Conservation (phyloP, 1,284 basidiomycete genomes). For the Trichosporon asahii region DNA sequence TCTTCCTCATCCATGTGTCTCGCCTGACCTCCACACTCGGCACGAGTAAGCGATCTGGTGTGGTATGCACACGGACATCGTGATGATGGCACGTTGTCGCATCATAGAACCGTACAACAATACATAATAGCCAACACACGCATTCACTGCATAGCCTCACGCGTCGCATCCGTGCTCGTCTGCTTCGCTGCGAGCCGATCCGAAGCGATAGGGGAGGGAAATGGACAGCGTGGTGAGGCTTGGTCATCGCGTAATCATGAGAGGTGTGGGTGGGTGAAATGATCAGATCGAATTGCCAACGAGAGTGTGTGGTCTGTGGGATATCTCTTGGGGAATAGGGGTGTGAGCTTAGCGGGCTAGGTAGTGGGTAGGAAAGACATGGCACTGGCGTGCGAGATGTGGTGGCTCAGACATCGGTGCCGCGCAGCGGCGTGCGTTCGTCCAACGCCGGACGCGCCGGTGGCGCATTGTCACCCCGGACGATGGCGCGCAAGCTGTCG, state of each 20-base stretch:
- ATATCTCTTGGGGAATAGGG: not conserved
- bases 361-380: not conserved
- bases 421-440: conserved; percentile 14
- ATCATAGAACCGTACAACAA: conserved; percentile 9
- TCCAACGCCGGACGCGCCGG: not conserved
- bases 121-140: conserved; percentile 6
- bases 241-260: conserved; percentile 9
- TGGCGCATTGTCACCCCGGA: not conserved
- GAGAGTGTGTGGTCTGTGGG: not conserved
- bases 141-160: not conserved
- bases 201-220: not conserved
- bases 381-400: too few relatives aligned
- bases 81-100: conserved; percentile 4
- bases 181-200: not conserved
- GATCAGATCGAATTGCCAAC: conserved; percentile 6
- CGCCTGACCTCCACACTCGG: too few relatives aligned
- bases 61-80: not conserved
- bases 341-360: not conserved
- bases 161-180: not conserved
- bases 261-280: not conserved
- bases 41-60: not conserved
- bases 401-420: not conserved
- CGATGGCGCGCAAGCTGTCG: conserved; percentile 12
- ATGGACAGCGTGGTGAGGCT: not conserved
- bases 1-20: not conserved